Base-by-base conservation (phyloP, 768 basidiomycete genomes). In the Kwoniella sp. region DNA sequence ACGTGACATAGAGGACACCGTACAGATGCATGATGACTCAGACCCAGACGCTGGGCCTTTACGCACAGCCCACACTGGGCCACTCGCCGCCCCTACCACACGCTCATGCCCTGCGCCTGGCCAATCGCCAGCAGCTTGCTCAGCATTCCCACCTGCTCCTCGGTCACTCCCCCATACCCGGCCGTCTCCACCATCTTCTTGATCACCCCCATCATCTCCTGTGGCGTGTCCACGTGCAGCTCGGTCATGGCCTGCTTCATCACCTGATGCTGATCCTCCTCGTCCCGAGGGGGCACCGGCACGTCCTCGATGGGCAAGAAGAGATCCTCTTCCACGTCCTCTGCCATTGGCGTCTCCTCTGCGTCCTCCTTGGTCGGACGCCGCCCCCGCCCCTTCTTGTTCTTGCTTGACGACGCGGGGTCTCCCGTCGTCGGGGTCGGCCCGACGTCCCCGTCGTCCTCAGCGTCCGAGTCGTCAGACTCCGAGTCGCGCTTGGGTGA, bases 241-340 rank as follows among this genome's bases (percentile, higher is more conserved):
- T 50, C 49, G n/a, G 41, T 52, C 59, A 60, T 60, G 11, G 59
- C 59, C 15, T 46, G 45, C 37, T 60, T 50, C 45, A 56, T 56
- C 22, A 57, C 44, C 9, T 51, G 25, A 17, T 57, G 28, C 33
- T 57, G 42, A 41, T 50, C 44, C 38, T 61, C 44, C 33, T 56
- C 43, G 19, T 41, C 46, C 10, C 37, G 31, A 3, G 46, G 47
- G 20, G 56, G 56, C 3, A 62, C 46, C 1, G 60, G 56, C 26
- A 62, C 60, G 56, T 62, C 60, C 20, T 53, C 56, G 40, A 62
- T 62, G 9, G 60, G 60, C 25, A 58, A 40, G 36, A 62, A 62
- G 2, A 62, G 45, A 49, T 62, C 56, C 34, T 62, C 60, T 25
- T 62, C 60, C 15, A 54, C 60, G 20, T 46, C 56, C 29, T 62